Conservation (phyloP, 2,329 filamentous ascomycete genomes). For the Grosmannia penicillata region DNA sequence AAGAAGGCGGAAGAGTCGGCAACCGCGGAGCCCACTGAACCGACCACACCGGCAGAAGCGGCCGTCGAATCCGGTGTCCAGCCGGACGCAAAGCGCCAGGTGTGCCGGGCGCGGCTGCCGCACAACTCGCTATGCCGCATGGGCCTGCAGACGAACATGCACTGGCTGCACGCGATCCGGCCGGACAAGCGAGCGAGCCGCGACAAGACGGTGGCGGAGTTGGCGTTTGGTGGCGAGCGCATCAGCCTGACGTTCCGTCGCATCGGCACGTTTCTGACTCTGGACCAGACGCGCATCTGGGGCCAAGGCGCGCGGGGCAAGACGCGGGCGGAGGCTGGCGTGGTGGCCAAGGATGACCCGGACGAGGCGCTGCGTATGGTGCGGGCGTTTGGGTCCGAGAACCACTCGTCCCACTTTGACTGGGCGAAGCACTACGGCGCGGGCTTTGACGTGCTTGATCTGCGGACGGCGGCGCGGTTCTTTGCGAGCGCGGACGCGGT, state of each 20-base stretch:
- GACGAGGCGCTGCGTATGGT: constrained; percentile 55
- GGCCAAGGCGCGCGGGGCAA: constrained; percentile 77
- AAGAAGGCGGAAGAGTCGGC: neutral
- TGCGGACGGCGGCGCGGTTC: constrained; percentile 34
- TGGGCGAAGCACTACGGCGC: constrained; percentile 63
- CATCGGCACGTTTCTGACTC: constrained; percentile 72
- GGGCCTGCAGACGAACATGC: constrained; percentile 65
- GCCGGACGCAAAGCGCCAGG: constrained; percentile 33
- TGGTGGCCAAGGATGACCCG: constrained; percentile 55
- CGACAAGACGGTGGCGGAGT: constrained; percentile 57
- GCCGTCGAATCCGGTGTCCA: too few species aligned
- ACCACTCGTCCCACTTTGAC: constrained; percentile 54
- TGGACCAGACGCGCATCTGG: constrained; percentile 59
- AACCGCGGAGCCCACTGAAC: neutral
- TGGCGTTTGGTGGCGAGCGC: constrained; percentile 57
- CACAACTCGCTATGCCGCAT: constrained; percentile 84
- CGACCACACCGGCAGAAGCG: neutral
- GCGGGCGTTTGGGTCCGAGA: constrained; percentile 71
- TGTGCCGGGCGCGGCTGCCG: constrained; percentile 57
- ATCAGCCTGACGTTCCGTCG: constrained; percentile 86
- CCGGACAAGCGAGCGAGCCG: constrained; percentile 60
- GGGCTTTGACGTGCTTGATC: constrained; percentile 75
- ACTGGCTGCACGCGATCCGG: constrained; percentile 86
- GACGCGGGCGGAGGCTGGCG: constrained; percentile 38
- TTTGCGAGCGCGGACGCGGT: constrained; percentile 32